Evolutionary conservation across 306 rosid genomes (phyloP), one percentile per base, ranked within the genome.

Genomic region (Sicyos edulis): DNA sequence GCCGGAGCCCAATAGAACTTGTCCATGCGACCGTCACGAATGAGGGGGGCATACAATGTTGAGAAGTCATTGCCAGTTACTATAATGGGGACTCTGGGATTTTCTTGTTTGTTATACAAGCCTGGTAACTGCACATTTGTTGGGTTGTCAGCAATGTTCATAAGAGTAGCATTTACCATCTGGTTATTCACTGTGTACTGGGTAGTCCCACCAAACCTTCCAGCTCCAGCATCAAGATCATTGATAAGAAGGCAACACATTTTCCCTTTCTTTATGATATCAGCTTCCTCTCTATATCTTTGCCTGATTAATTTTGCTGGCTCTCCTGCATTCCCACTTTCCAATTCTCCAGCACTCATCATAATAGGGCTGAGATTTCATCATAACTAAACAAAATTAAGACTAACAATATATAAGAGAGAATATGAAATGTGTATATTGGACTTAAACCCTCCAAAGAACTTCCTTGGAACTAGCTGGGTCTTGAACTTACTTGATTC

Each of bases 251-350:
- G 84, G 75, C 81, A 77, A 54, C 86, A 80, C 88, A 85, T 85
- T 70, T 85, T 85, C 44, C 88, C 88, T 45, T 85, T 82, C 77
- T 66, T 71, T 76, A 85, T 85, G 34, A 82, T 80, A 81, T 89
- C 92, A 0, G 97, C 88, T 0, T 96, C 97, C 76, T 92, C 96
- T 0, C 96, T 88, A 68, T 92, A 92, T 74, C 97, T 79, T 57
- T 92, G 97, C 85, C 97, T 80, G 53, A 92, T 86, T 79, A 92
- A 69, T 61, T 92, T 92, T 16, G 97, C 95, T 0, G 95, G 97
- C 87, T 92, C 97, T 54, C 97, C 97, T 0, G 97, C 97, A 79
- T 85, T 92, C 74, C 97, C 97, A 72, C 97, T 92, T 81, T 92
- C n/a, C n/a, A n/a, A n/a, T n/a, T n/a, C n/a, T n/a, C n/a, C n/a